Evolutionary conservation across 1,284 basidiomycete genomes (phyloP).

Genomic region (Cryptococcus sp.): DNA sequence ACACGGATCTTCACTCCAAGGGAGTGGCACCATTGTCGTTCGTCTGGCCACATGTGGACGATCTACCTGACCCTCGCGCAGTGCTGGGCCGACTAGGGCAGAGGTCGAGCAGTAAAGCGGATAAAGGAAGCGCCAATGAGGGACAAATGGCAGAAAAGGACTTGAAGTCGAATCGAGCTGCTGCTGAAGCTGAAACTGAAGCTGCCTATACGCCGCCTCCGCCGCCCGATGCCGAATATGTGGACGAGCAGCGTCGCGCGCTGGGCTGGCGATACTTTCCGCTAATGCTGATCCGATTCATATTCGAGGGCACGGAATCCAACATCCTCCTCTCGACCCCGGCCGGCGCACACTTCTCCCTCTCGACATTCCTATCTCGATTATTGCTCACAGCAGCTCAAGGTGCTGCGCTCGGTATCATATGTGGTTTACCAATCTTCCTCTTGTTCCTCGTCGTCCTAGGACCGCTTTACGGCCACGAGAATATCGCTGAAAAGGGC

Average conservation of each 20-base stretch:
- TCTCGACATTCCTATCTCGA: constrained; percentile 3
- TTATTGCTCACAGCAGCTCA: constrained; percentile 46
- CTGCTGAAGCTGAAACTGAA: too few species aligned
- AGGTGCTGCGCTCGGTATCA: constrained; percentile 47
- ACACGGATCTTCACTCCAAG: constrained; percentile 51
- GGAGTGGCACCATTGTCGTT: constrained; percentile 48
- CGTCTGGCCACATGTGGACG: constrained; percentile 53
- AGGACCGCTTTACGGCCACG: constrained; percentile 48
- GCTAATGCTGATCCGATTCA: constrained; percentile 51
- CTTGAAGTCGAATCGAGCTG: too few species aligned
- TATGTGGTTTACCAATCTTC: constrained; percentile 52
- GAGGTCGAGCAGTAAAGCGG: too few species aligned
- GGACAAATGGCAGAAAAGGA: too few species aligned
- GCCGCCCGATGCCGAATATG: background rate
- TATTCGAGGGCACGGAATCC: constrained; percentile 53
- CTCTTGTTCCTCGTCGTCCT: constrained; percentile 50
- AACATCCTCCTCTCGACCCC: constrained; percentile 45
- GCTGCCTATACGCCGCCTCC: too few species aligned
- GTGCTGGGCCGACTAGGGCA: background rate
- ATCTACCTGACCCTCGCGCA: constrained; percentile 47
- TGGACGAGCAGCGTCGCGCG: background rate
- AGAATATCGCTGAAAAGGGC: constrained; percentile 34
- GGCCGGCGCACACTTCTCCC: constrained; percentile 11
- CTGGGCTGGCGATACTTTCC: constrained; percentile 31
- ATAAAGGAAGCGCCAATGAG: too few species aligned